Percentiles rank a stretch among this genome's conserved stretches.
phyloP scores from a whole-genome alignment of 371 early-diverging fungal species.

The Amoeboaphelidium protococcarum region DNA sequence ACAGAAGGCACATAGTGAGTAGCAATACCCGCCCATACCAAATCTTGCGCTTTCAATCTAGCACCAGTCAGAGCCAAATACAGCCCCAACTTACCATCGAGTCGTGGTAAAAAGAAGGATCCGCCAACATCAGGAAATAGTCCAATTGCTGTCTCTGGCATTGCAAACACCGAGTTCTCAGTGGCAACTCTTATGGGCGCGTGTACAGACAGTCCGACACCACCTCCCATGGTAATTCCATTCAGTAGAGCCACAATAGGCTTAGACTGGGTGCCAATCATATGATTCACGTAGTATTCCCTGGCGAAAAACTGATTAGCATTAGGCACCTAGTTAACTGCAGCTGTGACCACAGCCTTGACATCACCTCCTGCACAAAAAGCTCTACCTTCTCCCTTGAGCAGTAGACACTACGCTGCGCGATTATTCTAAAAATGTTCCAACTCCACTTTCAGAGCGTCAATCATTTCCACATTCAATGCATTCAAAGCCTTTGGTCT shows the following conservation, averaged over 20 bases:
- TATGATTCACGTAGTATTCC: slow-evolving; percentile 68
- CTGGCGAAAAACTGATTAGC: slow-evolving; percentile 60
- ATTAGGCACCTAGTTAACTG: slow-evolving; percentile 1
- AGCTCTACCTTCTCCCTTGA: slow-evolving; percentile 32
- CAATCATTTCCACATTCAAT: slow-evolving; percentile 60
- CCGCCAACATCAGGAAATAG: slow-evolving; percentile 85
- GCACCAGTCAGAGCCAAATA: slow-evolving; percentile 75
- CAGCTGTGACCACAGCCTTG: slow-evolving; percentile 20
- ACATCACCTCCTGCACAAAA: slow-evolving; percentile 97
- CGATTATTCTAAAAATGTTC: background rate
- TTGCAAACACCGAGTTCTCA: slow-evolving; percentile 60
- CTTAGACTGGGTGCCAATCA: slow-evolving; percentile 54
- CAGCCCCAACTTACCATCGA: slow-evolving; percentile 74
- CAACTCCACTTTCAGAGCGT: slow-evolving; percentile 5
- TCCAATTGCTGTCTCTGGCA: slow-evolving; percentile 79
- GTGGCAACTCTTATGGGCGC: slow-evolving; percentile 84
- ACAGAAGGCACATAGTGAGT: slow-evolving; percentile 81
- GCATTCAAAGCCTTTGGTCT: slow-evolving; percentile 67
- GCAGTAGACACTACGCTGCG: background rate
- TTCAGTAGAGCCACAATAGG: slow-evolving; percentile 68
- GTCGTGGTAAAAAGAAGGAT: slow-evolving; percentile 61
- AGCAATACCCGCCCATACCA: slow-evolving; percentile 79
- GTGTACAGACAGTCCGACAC: slow-evolving; percentile 77
- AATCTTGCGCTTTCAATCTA: slow-evolving; percentile 52
- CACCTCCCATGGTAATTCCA: slow-evolving; percentile 91